Base-by-base conservation (phyloP, 2,329 filamentous ascomycete species). In the Paraphaeosphaeria minitans region DNA sequence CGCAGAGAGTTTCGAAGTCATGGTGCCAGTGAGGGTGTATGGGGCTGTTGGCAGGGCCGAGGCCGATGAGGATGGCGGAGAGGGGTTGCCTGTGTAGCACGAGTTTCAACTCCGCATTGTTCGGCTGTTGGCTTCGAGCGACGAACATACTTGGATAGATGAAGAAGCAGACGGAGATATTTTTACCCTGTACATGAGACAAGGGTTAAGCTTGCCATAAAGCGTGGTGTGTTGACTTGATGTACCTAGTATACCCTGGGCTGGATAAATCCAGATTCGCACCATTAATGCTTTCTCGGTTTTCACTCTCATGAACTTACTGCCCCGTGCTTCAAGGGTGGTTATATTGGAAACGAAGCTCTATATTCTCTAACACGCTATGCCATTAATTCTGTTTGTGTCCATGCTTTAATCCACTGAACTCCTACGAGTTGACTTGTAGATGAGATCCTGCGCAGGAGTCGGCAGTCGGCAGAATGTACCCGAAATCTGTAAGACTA, bases 1-100 rank as follows among this genome's bases (percentile, higher is more conserved):
- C 9, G 94, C 92, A 68, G 93, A 97, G 80, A 96, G 91, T 68
- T 97, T 97, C 77, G 93, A 97, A 76, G 90, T 96, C 47, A 87
- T 88, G 35, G 92, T 97, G 47, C 93, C 93, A 27, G 80, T 97
- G 64, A 86, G 87, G 52, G 90, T 97, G 10, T 97, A 96, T 67
- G 84, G 84, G 5, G 83, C 84, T 60, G 79, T 81, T 5, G 79
- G 82, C 31, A 79, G 81, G 27, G 79, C 54, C 8, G 59, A 63
- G 1, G 74, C 72, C 42, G 64, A 53, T 12, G 57, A 60, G 22
- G 73, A 74, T 51, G 71, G 29, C 29, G 29, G 72, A 24, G 73
- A 75, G 19, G 75, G 75, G 1, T 54, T 75, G 49, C 64, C 66
- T 1, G 70, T 77, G 13, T 77, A 19, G 19, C n/a, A 22, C 19